Percentiles rank a stretch among this genome's conserved stretches.
phyloP scores from a whole-genome alignment of 2,329 filamentous ascomycete genomes.

The Aspergillus uvarum region DNA sequence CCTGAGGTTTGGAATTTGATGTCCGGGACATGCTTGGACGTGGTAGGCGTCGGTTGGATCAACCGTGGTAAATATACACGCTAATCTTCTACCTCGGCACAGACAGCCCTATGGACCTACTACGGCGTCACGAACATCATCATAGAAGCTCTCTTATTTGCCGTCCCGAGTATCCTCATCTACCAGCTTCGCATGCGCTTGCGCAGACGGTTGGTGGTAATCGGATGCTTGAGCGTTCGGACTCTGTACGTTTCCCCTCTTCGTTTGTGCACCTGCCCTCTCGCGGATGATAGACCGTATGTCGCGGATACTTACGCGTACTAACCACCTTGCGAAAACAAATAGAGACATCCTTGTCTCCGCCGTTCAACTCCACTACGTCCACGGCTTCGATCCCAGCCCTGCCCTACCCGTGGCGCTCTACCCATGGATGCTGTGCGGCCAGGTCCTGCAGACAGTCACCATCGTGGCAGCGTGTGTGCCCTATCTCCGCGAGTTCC shows the following conservation, averaged over 20 bases:
- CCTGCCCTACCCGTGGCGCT: not conserved
- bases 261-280: not conserved
- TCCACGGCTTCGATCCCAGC: not conserved
- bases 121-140: not conserved
- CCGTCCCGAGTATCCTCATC: not conserved
- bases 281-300: too few species aligned
- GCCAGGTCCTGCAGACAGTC: slow-evolving; percentile 8
- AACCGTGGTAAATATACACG: not conserved
- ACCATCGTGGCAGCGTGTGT: slow-evolving; percentile 6
- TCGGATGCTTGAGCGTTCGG: slow-evolving; percentile 4
- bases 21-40: not conserved
- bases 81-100: not conserved
- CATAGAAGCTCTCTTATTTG: not conserved
- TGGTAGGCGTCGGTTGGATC: not conserved
- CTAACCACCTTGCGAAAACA: not conserved
- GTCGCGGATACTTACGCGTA: too few species aligned
- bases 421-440: slow-evolving; percentile 8
- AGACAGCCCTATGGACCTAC: not conserved
- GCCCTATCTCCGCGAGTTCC: slow-evolving; percentile 10
- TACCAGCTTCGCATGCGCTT: not conserved
- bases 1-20: slow-evolving; percentile 1
- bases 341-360: slow-evolving; percentile 1
- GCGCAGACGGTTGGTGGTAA: slow-evolving; percentile 1
- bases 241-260: not conserved
- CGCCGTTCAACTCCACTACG: not conserved